Conservation (phyloP, 163 green algal genomes). For the Scenedesmus sp. region DNA sequence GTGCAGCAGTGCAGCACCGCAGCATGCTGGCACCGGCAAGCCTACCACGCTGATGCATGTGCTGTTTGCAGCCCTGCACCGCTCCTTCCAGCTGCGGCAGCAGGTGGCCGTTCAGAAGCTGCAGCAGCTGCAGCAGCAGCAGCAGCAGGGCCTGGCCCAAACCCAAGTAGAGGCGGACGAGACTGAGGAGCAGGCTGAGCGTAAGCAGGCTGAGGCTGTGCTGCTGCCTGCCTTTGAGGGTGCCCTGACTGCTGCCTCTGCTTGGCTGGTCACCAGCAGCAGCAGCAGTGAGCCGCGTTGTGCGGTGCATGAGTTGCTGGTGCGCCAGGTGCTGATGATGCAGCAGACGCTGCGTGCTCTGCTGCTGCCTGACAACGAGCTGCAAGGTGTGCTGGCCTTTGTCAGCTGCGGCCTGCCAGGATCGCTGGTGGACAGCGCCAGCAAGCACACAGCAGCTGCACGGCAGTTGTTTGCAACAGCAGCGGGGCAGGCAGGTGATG, state of each 20-base stretch:
- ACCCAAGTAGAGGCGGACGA: not conserved
- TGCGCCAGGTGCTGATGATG: constrained; percentile 1
- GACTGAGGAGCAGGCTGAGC: not conserved
- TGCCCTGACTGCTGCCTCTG: not conserved
- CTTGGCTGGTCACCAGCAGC: constrained; percentile 1
- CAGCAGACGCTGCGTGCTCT: not conserved
- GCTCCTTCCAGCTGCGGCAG: constrained; percentile 1
- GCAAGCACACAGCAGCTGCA: not conserved
- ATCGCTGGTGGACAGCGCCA: not conserved
- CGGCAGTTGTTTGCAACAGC: not conserved
- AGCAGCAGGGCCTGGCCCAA: not conserved
- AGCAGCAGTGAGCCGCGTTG: not conserved
- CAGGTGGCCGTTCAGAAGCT: not conserved
- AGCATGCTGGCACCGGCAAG: not conserved
- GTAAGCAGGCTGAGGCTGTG: not conserved
- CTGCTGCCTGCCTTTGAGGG: not conserved
- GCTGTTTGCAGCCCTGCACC: not conserved
- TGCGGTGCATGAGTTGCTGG: constrained; percentile 1
- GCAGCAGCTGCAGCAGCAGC: not conserved
- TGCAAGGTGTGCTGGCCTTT: not conserved
- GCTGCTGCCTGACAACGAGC: not conserved
- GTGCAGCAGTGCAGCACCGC: not conserved
- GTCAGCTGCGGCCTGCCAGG: not conserved
- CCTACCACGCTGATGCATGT: not conserved
- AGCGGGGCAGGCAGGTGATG: not conserved